phyloP scores from a whole-genome alignment of 2,329 filamentous ascomycete genomes.

The Teratosphaeriaceae sp. region DNA sequence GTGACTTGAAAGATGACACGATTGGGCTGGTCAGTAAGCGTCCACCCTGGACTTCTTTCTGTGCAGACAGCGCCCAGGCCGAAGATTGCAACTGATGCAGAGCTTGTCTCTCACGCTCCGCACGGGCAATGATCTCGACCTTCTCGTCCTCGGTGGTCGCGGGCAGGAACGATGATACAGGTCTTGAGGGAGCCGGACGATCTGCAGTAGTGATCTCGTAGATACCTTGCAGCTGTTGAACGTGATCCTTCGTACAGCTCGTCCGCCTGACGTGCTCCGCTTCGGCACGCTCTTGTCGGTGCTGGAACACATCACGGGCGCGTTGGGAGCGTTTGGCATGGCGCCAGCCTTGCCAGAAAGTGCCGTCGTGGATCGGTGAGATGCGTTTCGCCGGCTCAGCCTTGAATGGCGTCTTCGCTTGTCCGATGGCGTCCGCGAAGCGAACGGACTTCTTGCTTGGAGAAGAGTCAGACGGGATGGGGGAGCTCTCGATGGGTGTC shows the following conservation, averaged over 20 bases:
- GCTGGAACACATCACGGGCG: constrained; percentile 70
- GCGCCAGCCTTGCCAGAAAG: constrained; percentile 73
- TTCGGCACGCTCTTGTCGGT: constrained; percentile 79
- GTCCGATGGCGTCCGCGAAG: constrained; percentile 50
- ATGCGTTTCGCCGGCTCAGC: constrained; percentile 17
- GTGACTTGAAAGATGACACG: constrained; percentile 29
- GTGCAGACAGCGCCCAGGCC: constrained; percentile 57
- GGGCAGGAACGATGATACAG: constrained; percentile 39
- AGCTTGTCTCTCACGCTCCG: constrained; percentile 74
- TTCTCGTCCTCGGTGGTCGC: constrained; percentile 30
- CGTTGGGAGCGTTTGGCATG: constrained; percentile 53
- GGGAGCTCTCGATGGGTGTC: constrained; percentile 23
- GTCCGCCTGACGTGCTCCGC: constrained; percentile 78
- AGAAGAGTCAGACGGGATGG: constrained; percentile 21
- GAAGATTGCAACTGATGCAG: constrained; percentile 59
- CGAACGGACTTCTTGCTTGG: constrained; percentile 67
- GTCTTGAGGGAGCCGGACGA: constrained; percentile 36
- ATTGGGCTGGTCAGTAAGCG: constrained; percentile 52
- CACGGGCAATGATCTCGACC: constrained; percentile 26
- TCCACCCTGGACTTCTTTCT: constrained; percentile 55
- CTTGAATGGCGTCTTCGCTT: neutral
- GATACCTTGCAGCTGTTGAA: constrained; percentile 76
- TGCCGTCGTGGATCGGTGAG: constrained; percentile 36
- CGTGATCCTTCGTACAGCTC: constrained; percentile 64
- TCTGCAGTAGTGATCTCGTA: constrained; percentile 60